Evolutionary conservation across 192 early-diverging fungal species (phyloP), one percentile per base, ranked within the genome.

Genomic region (Phycomyces blakesleeanus): DNA sequence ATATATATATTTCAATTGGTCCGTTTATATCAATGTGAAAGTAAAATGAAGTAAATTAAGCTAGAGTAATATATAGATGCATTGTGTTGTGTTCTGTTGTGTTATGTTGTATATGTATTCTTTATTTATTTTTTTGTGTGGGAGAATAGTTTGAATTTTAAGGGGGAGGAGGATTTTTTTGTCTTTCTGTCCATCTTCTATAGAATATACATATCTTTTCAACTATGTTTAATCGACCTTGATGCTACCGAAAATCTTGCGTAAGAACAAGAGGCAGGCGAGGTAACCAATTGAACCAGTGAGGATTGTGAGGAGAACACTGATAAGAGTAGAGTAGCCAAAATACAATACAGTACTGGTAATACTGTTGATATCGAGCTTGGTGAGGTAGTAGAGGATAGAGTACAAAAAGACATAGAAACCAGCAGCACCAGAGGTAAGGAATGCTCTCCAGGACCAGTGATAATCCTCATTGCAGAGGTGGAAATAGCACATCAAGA

Each of bases 401-500:
- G 90, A 89, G 66, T 98, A 98, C 59, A 90, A 59, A 66, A 93
- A 93, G 27, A 96, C 88, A 70, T 98, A 97, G 38, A 90, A 65
- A 1, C 89, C 89, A 21, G 91, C 85, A 1, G 93, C 90, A 0
- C 91, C 96, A 18, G 88, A 85, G 1, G 93, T 88, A 51, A 91
- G 82, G 73, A 97, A 93, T 10, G 91, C 85, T 29, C 86, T 81
- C 96, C 96, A 98, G 54, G 88, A 88, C 95, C 90, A 90, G 63
- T 84, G 80, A 51, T 90, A 90, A 61, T 89, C 78, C 63, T 97
- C 95, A 9, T 85, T 79, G 57, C 92, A 95, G 41, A 97, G 73
- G 39, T 95, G 86, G 77, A 95, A 89, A 62, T 97, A 97, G 25
- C 91, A 93, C 59, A 93, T 77, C 49, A 97, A 73, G 55, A 95